Evolutionary conservation across 1,284 basidiomycete species (phyloP), one percentile per base, ranked within the genome.

Genomic region (Coniophora puteana): DNA sequence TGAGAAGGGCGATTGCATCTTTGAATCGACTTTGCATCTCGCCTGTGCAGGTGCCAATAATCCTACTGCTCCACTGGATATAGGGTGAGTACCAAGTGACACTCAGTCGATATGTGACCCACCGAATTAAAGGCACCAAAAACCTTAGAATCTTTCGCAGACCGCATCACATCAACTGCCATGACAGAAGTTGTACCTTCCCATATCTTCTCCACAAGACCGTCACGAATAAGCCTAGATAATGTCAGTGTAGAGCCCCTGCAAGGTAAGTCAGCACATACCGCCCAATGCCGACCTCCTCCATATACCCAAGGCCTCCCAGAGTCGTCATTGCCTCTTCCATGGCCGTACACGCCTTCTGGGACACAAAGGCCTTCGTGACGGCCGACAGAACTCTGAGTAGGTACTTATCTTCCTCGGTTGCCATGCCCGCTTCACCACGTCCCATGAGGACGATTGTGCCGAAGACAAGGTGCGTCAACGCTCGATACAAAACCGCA

Each of bases 231-330:
- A 33, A 75, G 51, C 31, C 74, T 74, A 45, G 43, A 30, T 22
- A 16, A 46, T 10, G 12, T 22, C 33, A 27, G 28, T 12, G 3
- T n/a, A 2, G 12, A n/a, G 12, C 5, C 22, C 29, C 17, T 24
- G 38, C 7, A 33, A 41, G 30, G 40, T 3, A 20, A 34, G 30
- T n/a, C 13, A 33, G 10, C n/a, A 67, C 74, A 39, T 54, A 70
- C 65, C 74, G 67, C 10, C 78, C 80, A 41, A 86, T 73, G 1
- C 74, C 78, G 35, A 76, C 81, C 55, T 91, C 87, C 52, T 88
- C 83, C 85, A 91, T 89, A 52, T 89, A 91, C 0, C 88, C 88
- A 38, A 83, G 80, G 2, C 87, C 88, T 22, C 88, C 88, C 3
- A 90, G 66, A 4, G 78, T 68, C 29, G 79, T 69, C 83, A 91